Conservation (phyloP, 306 rosid species). For the Rosa multiflora region DNA sequence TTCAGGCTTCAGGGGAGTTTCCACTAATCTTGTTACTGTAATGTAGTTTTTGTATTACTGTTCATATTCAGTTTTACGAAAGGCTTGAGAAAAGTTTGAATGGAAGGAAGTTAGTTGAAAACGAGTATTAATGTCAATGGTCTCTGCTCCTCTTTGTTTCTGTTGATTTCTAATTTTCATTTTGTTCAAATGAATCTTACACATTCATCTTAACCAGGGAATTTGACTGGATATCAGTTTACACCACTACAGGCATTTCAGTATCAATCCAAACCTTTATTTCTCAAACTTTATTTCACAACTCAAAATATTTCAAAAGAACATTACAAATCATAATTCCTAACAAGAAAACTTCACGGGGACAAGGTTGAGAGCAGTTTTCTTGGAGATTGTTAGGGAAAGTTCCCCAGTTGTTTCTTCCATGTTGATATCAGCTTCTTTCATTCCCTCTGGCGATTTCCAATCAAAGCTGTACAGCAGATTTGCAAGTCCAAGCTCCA, state of each 20-base stretch:
- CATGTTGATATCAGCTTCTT: slow-evolving; percentile 42
- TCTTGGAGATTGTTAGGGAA: slow-evolving; percentile 35
- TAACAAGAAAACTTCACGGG: slow-evolving; percentile 13
- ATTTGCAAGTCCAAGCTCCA: slow-evolving; percentile 44
- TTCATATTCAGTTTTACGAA: not conserved
- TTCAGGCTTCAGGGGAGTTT: not conserved
- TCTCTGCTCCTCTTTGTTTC: not conserved
- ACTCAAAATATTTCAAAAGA: not conserved
- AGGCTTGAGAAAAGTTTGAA: not conserved
- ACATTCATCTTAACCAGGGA: not conserved
- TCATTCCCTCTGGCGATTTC: slow-evolving; percentile 40
- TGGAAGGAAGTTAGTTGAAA: not conserved
- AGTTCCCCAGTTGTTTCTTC: slow-evolving; percentile 34
- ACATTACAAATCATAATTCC: not conserved
- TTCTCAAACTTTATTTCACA: not conserved
- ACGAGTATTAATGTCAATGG: not conserved
- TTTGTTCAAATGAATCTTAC: not conserved
- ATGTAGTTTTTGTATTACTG: not conserved
- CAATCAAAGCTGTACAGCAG: slow-evolving; percentile 45
- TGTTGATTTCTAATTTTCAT: not conserved
- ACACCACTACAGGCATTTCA: not conserved
- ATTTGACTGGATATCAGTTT: not conserved
- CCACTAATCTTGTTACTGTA: not conserved
- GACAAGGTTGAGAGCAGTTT: slow-evolving; percentile 33
- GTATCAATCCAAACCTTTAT: not conserved